Percentiles rank a stretch among this genome's conserved stretches.
phyloP scores from a whole-genome alignment of 371 early-diverging fungal species.

The Actinomortierella ambigua region DNA sequence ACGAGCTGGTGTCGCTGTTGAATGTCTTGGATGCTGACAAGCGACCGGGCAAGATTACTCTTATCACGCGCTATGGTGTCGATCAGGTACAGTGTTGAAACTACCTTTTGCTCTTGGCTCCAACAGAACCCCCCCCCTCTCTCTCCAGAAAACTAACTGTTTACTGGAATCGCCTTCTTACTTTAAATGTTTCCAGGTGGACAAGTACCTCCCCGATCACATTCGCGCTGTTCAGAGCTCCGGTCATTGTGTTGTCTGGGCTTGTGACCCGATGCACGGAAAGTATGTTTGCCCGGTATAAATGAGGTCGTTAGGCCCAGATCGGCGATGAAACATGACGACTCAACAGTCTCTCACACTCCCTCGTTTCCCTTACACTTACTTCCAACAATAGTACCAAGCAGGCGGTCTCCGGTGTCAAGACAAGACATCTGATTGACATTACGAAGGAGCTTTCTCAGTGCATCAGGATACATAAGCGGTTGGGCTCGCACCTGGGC shows the following conservation, averaged over 20 bases:
- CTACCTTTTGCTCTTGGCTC: not conserved
- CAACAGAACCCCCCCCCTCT: too few species aligned
- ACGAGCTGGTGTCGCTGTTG: slow-evolving; percentile 80
- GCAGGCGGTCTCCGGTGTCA: slow-evolving; percentile 77
- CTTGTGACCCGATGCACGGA: slow-evolving; percentile 98
- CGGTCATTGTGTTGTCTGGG: slow-evolving; percentile 92
- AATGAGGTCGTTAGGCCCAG: not conserved
- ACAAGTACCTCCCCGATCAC: slow-evolving; percentile 81
- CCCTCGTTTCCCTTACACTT: not conserved
- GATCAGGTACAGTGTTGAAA: slow-evolving; percentile 53
- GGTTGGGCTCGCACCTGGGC: slow-evolving; percentile 73
- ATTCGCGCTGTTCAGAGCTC: slow-evolving; percentile 87
- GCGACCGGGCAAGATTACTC: slow-evolving; percentile 90
- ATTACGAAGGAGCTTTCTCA: slow-evolving; percentile 82
- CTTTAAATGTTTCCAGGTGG: slow-evolving; percentile 51
- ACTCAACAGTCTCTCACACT: not conserved
- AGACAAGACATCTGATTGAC: slow-evolving; percentile 89
- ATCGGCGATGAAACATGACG: not conserved
- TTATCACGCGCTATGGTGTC: slow-evolving; percentile 94
- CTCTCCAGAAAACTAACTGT: too few species aligned
- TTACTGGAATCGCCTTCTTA: not conserved
- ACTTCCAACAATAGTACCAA: slow-evolving; percentile 61
- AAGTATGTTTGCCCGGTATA: too few species aligned
- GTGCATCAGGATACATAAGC: slow-evolving; percentile 84
- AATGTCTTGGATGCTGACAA: slow-evolving; percentile 86